Conservation (phyloP, 805 yeast species). For the Zygosaccharomyces kombuchaensis region DNA sequence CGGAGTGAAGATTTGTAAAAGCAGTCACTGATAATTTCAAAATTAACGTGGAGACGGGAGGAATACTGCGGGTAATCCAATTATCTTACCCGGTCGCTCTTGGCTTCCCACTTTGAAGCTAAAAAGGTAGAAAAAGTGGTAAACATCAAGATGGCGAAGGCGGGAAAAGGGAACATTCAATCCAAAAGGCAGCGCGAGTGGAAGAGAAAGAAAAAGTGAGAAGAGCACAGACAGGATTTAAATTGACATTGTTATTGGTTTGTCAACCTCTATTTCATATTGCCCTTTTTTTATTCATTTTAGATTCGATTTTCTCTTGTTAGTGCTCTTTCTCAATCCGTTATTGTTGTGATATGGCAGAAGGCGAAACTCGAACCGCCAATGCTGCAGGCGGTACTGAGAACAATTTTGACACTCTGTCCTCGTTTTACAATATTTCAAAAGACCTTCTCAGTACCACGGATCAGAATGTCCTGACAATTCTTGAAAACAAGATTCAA, state of each 20-base stretch:
- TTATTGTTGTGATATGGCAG: conserved; percentile 4
- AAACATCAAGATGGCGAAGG: background rate
- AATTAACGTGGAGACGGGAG: no score
- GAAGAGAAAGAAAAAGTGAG: background rate
- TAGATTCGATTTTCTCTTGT: background rate
- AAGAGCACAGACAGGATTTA: background rate
- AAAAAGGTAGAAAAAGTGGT: background rate
- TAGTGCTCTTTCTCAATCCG: background rate
- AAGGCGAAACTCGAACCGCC: conserved; percentile 4
- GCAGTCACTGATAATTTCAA: background rate
- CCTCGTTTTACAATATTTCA: conserved; percentile 37
- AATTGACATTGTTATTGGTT: background rate
- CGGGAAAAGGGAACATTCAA: background rate
- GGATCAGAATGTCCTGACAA: conserved; percentile 22
- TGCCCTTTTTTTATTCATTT: background rate
- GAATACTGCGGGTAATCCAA: no score
- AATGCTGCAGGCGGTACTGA: background rate
- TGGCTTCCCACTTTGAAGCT: background rate
- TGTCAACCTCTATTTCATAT: background rate
- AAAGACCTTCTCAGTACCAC: conserved; percentile 19
- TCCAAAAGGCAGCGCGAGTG: background rate
- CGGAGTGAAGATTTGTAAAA: no score
- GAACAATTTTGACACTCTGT: conserved; percentile 13
- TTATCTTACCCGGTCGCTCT: background rate
- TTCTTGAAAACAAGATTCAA: conserved; percentile 31